A percentile compares a stretch with the other conserved stretches of the same genome.
Conservation (phyloP, 2,329 filamentous ascomycete genomes). For the Xylariaceae sp. region DNA sequence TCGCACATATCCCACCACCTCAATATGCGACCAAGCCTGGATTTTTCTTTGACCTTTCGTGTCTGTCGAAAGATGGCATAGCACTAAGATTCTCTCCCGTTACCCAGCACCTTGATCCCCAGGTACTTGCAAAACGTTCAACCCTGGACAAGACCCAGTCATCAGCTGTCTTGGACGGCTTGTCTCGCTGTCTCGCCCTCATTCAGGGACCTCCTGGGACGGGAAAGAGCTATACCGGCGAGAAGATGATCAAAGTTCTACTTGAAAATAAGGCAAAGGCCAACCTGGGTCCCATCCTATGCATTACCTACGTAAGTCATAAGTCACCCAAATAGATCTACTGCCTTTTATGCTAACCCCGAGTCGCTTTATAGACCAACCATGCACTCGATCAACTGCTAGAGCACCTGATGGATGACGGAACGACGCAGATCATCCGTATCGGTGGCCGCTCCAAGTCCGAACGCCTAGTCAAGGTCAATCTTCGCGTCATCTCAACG, state of each 20-base stretch:
- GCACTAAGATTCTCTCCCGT: constrained; percentile 21
- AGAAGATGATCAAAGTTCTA: constrained; percentile 52
- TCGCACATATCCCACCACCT: constrained; percentile 39
- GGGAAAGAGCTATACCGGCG: constrained; percentile 59
- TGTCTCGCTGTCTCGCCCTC: constrained; percentile 50
- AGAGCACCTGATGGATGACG: constrained; percentile 49
- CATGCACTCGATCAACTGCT: constrained; percentile 53
- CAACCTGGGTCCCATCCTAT: constrained; percentile 45
- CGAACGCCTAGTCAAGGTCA: constrained; percentile 43
- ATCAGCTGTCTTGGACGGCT: constrained; percentile 45
- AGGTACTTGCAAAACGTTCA: constrained; percentile 32
- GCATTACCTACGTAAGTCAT: constrained; percentile 40
- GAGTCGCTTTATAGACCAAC: constrained; percentile 31
- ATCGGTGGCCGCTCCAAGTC: constrained; percentile 57
- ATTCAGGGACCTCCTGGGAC: constrained; percentile 69
- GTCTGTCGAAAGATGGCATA: constrained; percentile 27
- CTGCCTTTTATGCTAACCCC: not conserved
- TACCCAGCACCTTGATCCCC: constrained; percentile 13
- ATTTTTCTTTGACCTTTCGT: constrained; percentile 45
- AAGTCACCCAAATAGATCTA: not conserved
- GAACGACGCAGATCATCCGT: constrained; percentile 49
- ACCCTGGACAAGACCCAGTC: constrained; percentile 50
- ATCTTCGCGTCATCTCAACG: constrained; percentile 39
- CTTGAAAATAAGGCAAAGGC: constrained; percentile 38
- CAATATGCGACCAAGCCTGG: constrained; percentile 43